Conservation (phyloP, 2,329 filamentous ascomycete genomes). For the Exophiala lecanii-corni region DNA sequence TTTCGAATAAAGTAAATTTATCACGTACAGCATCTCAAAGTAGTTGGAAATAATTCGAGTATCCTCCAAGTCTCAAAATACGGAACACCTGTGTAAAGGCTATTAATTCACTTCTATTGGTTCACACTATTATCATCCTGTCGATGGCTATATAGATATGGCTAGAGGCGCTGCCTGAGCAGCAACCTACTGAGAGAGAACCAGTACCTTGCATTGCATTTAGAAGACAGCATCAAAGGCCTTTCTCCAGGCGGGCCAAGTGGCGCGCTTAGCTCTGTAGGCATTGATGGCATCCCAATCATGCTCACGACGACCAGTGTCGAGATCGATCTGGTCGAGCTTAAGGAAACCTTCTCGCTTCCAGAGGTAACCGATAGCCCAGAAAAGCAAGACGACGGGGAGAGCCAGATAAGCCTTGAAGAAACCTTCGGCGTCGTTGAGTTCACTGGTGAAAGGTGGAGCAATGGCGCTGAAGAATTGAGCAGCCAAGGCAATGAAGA, state of each 20-base stretch:
- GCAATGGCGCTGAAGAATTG: conserved; percentile 87
- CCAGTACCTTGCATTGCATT: neutral
- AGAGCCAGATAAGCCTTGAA: conserved; percentile 60
- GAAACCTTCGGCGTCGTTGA: conserved; percentile 58
- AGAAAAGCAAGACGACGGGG: conserved; percentile 54
- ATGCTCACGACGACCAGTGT: conserved; percentile 59
- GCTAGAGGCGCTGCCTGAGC: neutral
- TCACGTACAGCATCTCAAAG: too few species aligned
- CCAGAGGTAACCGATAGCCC: conserved; percentile 57
- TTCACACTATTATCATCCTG: neutral
- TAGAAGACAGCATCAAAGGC: conserved; percentile 2
- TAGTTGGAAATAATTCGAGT: too few species aligned
- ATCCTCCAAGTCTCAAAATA: too few species aligned
- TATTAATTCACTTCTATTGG: too few species aligned
- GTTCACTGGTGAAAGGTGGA: conserved; percentile 56
- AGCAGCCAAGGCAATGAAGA: conserved; percentile 68
- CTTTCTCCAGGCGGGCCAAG: conserved; percentile 5
- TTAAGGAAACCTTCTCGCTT: conserved; percentile 59
- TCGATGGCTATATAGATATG: neutral
- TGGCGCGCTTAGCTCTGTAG: conserved; percentile 2
- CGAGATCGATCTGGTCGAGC: conserved; percentile 60
- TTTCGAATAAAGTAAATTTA: too few species aligned
- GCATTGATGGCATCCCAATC: conserved; percentile 50
- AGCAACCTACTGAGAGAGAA: neutral
- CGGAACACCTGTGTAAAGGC: too few species aligned